Conservation (phyloP, 352 stramenopile species). For the Aphanomyces invadans region DNA sequence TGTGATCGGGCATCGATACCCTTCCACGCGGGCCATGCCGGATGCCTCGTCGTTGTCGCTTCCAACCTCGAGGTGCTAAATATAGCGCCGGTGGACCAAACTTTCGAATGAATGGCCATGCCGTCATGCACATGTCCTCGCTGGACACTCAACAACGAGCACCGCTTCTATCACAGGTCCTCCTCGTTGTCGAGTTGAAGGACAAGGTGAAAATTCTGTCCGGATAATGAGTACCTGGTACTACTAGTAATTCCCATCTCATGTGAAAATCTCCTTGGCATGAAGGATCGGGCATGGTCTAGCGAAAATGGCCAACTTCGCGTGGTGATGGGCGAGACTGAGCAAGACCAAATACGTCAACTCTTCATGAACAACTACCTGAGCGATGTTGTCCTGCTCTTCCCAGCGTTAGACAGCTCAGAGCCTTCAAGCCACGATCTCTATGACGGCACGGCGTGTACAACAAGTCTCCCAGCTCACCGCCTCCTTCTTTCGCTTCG, state of each 20-base stretch:
- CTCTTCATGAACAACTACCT: slow-evolving; percentile 66
- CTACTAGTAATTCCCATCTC: too few relatives aligned
- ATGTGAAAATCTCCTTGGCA: neutral
- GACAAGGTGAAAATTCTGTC: neutral
- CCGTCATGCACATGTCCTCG: too few relatives aligned
- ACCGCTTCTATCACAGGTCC: too few relatives aligned
- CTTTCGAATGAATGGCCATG: too few relatives aligned
- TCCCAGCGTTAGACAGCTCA: slow-evolving; percentile 32
- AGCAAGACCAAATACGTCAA: slow-evolving; percentile 18
- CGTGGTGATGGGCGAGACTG: neutral
- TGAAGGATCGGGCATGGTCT: slow-evolving; percentile 1
- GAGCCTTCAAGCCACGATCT: neutral
- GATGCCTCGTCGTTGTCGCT: neutral
- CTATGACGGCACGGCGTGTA: slow-evolving; percentile 24
- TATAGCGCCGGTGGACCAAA: neutral
- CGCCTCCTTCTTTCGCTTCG: slow-evolving; percentile 62
- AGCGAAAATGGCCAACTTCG: neutral
- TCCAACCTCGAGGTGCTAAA: neutral
- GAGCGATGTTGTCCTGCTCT: slow-evolving; percentile 75
- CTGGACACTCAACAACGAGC: too few relatives aligned
- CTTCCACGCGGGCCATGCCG: slow-evolving; percentile 9
- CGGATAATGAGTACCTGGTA: too few relatives aligned
- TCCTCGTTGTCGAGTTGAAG: too few relatives aligned
- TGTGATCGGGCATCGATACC: slow-evolving; percentile 19
- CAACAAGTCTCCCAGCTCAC: slow-evolving; percentile 61